Percentiles rank a stretch among this genome's conserved stretches.
Evolutionary conservation across 2,329 filamentous ascomycete genomes (phyloP).

Genomic region (Pyricularia pennisetigena): DNA sequence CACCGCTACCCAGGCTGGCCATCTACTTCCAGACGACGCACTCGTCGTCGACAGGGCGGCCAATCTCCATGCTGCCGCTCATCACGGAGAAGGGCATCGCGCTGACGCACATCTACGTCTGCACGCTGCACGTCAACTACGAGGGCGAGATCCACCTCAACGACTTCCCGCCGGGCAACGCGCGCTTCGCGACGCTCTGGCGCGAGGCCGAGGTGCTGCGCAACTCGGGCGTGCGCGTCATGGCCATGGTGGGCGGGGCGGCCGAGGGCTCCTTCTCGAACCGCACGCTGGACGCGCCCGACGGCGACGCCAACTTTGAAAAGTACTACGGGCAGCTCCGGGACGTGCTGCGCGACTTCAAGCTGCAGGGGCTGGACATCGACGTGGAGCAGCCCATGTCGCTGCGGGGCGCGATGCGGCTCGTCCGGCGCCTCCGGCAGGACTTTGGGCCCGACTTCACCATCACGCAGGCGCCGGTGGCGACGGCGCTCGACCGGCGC

Average conservation of each 20-base stretch:
- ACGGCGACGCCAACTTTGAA: conserved; percentile 48
- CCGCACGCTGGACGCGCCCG: conserved; percentile 34
- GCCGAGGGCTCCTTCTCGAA: conserved; percentile 62
- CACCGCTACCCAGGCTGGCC: conserved; percentile 32
- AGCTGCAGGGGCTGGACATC: conserved; percentile 57
- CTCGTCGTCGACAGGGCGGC: conserved; percentile 24
- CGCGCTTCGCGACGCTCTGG: conserved; percentile 66
- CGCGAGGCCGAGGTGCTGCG: conserved; percentile 65
- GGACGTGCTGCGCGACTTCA: conserved; percentile 45
- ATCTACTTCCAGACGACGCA: conserved; percentile 48
- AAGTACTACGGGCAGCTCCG: conserved; percentile 57
- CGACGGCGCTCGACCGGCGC: conserved; percentile 51
- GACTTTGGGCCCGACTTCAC: conserved; percentile 60
- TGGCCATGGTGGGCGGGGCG: conserved; percentile 83
- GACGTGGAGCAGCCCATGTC: conserved; percentile 68
- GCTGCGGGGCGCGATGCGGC: conserved; percentile 48
- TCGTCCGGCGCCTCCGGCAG: conserved; percentile 50
- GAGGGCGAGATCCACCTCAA: conserved; percentile 66
- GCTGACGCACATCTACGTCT: conserved; percentile 74
- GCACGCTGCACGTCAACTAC: conserved; percentile 75
- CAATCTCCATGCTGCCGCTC: conserved; percentile 44
- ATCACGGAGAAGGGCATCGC: conserved; percentile 35
- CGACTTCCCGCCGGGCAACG: conserved; percentile 60
- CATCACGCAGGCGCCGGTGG: conserved; percentile 70
- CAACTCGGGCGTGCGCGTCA: conserved; percentile 63